Base-by-base conservation (phyloP, 2,329 filamentous ascomycete genomes). In the Phaeosphaeriaceae sp. region DNA sequence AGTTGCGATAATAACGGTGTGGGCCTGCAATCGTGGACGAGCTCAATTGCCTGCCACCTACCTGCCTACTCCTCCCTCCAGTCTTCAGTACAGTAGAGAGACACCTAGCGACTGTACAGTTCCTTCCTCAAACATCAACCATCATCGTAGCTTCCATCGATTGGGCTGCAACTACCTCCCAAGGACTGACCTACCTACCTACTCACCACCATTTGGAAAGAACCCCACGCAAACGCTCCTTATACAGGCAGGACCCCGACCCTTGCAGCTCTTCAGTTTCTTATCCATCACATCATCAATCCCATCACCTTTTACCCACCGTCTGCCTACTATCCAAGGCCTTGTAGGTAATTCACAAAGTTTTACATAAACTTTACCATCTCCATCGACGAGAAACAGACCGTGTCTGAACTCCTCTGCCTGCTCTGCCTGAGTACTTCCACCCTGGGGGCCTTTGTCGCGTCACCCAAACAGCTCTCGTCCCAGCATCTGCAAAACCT, bases 201-300 rank as follows among this genome's bases (percentile, higher is more conserved):
- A n/a, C 54, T 17, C 33, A 49, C 47, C 49, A 60, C 66, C 66
- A 64, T 69, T 70, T 64, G 56, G 54, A 49, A 56, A 45, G 46
- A 48, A 58, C 54, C 52, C 50, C 53, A 51, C 56, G 49, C 47
- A n/a, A n/a, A 59, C 58, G 49, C 60, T 58, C 61, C 64, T 59
- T 63, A 46, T 46, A 37, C 41, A 50, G 48, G 48, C 62, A 66
- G 54, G 64, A n/a, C n/a, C 60, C 58, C 60, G 51, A 66, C 61
- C 67, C 70, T 71, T 68, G 67, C 64, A 60, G 55, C 35, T 54
- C 43, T 51, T 42, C 53, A 42, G 43, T 56, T 57, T 56, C 45
- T 58, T n/a, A n/a, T n/a, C n/a, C n/a, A n/a, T n/a, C n/a, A n/a
- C n/a, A n/a, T n/a, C n/a, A n/a, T 26, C 15, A 2, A 17, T 15